These are phyloP conservation scores for Pseudocercospora macadamiae DNA, from an alignment of 2,329 filamentous ascomycete species.

Conservation along the genomic window DNA sequence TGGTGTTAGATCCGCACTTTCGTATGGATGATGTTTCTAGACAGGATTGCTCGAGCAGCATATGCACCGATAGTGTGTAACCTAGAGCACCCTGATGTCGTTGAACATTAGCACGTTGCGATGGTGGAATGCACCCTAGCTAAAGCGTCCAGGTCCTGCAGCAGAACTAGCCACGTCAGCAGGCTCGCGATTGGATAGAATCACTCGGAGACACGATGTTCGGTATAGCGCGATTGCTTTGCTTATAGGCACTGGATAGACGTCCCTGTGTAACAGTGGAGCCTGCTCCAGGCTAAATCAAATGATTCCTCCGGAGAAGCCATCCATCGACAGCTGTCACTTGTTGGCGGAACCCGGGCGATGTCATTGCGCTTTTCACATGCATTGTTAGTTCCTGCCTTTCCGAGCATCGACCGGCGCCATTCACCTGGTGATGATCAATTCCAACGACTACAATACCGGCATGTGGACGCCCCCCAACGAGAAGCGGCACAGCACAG, in stretches of 20 bases:
- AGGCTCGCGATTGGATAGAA: neutral
- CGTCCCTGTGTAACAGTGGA: neutral
- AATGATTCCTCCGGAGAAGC: neutral
- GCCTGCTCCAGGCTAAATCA: neutral
- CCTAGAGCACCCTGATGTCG: slow-evolving; percentile 4
- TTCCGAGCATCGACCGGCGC: neutral
- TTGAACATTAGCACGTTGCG: neutral
- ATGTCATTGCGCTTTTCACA: neutral
- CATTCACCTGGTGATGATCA: neutral
- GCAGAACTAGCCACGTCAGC: slow-evolving; percentile 2
- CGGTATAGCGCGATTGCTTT: neutral
- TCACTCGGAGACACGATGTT: neutral
- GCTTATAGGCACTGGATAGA: slow-evolving; percentile 4
- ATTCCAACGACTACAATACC: neutral
- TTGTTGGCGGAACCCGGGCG: neutral
- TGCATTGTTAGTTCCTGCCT: neutral
- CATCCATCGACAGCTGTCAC: too few relatives aligned
- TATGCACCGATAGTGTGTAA: neutral
- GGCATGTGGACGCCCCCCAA: neutral
- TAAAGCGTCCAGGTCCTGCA: neutral
- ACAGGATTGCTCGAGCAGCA: neutral
- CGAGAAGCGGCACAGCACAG: neutral
- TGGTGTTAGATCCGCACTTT: neutral
- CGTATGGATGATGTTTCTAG: neutral
- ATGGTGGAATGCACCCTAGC: neutral